phyloP scores from a whole-genome alignment of 1,139 yeast genomes.

The Geotrichum candidum region DNA sequence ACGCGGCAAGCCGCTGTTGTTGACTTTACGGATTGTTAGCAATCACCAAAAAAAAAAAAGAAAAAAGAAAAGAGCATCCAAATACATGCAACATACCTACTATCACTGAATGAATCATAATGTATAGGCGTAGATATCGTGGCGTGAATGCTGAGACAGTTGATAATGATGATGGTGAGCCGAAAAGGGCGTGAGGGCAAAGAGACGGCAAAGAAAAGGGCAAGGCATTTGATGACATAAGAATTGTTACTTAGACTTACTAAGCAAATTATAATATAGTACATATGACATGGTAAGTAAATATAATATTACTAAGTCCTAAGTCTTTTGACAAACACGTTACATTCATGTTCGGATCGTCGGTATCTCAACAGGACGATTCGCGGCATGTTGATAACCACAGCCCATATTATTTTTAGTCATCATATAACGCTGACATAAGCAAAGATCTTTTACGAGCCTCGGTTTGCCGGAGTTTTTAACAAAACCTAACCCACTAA shows the following conservation, averaged over 20 bases:
- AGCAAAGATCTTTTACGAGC: not conserved
- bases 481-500: not conserved
- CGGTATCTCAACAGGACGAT: not conserved
- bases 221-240: not conserved
- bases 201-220: not conserved
- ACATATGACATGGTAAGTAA: not conserved
- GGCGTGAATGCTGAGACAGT: not conserved
- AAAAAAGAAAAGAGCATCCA: not conserved
- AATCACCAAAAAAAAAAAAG: conserved; percentile 9
- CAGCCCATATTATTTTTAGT: not conserved
- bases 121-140: not conserved
- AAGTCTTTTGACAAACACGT: not conserved
- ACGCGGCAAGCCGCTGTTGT: conserved; percentile 89
- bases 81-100: conserved; percentile 56
- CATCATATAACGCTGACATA: not conserved
- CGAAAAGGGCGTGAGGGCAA: not conserved
- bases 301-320: not conserved
- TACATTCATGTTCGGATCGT: not conserved
- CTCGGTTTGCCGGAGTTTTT: conserved; percentile 8
- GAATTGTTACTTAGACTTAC: not conserved
- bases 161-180: not conserved
- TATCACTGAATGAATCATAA: conserved; percentile 83
- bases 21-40: conserved; percentile 43
- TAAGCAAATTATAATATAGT: too few relatives aligned
- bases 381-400: too few relatives aligned